phyloP scores from a whole-genome alignment of 2,329 filamentous ascomycete species.

The Cercospora zeina region DNA sequence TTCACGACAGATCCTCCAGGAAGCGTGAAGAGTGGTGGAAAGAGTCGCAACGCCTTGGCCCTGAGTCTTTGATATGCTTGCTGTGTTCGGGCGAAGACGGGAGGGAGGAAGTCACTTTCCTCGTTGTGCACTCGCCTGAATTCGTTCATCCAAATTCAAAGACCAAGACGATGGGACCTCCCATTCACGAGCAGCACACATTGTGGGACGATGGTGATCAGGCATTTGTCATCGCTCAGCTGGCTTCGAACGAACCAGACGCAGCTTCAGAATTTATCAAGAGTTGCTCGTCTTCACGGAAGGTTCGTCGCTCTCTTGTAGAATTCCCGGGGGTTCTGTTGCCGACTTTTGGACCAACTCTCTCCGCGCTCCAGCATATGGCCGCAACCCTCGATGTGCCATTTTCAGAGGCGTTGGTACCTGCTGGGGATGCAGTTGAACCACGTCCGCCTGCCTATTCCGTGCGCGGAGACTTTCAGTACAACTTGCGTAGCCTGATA shows the following conservation, averaged over 20 bases:
- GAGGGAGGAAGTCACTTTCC: constrained; percentile 31
- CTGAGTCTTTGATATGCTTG: constrained; percentile 55
- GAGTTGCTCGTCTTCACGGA: background rate
- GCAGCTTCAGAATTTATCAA: constrained; percentile 7
- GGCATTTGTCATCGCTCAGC: constrained; percentile 24
- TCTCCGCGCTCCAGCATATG: constrained; percentile 59
- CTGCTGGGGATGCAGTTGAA: constrained; percentile 34
- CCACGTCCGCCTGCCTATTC: constrained; percentile 55
- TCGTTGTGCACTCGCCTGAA: constrained; percentile 24
- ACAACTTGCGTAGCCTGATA: constrained; percentile 40
- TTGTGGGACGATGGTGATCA: constrained; percentile 6
- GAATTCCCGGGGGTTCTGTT: constrained; percentile 64
- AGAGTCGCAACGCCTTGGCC: constrained; percentile 51
- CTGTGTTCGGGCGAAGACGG: constrained; percentile 41
- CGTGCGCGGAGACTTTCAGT: constrained; percentile 48
- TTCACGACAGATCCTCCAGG: constrained; percentile 28
- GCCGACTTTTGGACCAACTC: constrained; percentile 58
- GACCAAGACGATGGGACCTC: background rate
- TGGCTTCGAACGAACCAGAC: background rate
- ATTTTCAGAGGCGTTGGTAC: constrained; percentile 38
- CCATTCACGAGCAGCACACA: background rate
- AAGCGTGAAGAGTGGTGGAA: constrained; percentile 55
- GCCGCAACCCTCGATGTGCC: constrained; percentile 36
- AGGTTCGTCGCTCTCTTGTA: constrained; percentile 45
- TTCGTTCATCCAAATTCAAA: background rate